A percentile compares a stretch with the other conserved stretches of the same genome.
Conservation (phyloP, 2,329 filamentous ascomycete genomes). For the Amylocarpus encephaloides region DNA sequence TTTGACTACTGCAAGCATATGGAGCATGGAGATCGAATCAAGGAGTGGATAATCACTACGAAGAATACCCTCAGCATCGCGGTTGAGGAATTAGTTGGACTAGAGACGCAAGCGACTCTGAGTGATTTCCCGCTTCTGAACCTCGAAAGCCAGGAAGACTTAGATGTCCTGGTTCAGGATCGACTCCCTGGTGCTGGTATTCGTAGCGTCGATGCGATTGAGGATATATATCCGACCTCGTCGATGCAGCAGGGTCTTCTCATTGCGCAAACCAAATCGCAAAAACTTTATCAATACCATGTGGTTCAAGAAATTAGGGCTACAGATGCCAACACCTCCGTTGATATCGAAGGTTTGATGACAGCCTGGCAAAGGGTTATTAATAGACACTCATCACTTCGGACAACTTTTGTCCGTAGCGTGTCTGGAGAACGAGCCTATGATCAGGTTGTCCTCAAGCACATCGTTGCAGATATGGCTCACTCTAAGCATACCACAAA, state of each 20-base stretch:
- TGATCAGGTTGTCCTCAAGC: slow-evolving; percentile 27
- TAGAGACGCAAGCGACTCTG: too few species aligned
- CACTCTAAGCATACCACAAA: too few species aligned
- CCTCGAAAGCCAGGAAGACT: too few species aligned
- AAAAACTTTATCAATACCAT: slow-evolving; percentile 9
- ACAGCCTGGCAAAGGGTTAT: slow-evolving; percentile 12
- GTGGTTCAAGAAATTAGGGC: slow-evolving; percentile 6
- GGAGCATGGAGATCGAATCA: too few species aligned
- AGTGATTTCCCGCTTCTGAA: too few species aligned
- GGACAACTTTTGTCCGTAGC: slow-evolving; percentile 18
- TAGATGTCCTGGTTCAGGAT: slow-evolving; percentile 15
- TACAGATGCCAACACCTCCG: neutral
- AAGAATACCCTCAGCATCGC: too few species aligned
- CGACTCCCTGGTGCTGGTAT: slow-evolving; percentile 19
- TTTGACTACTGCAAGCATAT: too few species aligned
- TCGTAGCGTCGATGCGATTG: neutral
- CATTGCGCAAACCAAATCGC: slow-evolving; percentile 9
- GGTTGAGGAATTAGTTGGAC: too few species aligned
- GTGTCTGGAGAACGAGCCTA: slow-evolving; percentile 12
- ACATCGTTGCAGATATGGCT: too few species aligned
- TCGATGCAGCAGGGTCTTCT: slow-evolving; percentile 17
- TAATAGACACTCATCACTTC: slow-evolving; percentile 5
- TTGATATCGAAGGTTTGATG: slow-evolving; percentile 18
- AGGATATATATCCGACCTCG: slow-evolving; percentile 18
- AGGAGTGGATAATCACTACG: too few species aligned